Conservation (phyloP, 495 filamentous ascomycete species). For the Penicillium samsonianum region DNA sequence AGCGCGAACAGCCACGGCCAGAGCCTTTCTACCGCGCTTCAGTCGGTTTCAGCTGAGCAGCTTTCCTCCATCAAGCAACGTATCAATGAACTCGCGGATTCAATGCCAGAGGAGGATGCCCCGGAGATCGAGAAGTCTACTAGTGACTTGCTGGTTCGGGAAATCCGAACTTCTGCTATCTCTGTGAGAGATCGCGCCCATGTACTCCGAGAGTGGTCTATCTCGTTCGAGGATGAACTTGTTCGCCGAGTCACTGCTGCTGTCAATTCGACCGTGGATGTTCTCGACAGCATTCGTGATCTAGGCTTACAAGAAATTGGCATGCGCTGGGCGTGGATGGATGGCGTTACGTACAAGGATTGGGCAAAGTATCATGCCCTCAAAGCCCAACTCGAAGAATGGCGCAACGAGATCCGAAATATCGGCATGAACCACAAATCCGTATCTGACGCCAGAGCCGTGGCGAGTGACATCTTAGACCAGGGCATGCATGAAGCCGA, state of each 20-base stretch:
- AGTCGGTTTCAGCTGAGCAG: constrained; percentile 62
- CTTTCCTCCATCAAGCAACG: constrained; percentile 64
- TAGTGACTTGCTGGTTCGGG: constrained; percentile 61
- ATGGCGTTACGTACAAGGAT: constrained; percentile 91
- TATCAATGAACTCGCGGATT: constrained; percentile 63
- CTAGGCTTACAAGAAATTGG: constrained; percentile 92
- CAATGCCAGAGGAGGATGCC: constrained; percentile 52
- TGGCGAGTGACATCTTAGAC: constrained; percentile 68
- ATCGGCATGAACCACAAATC: constrained; percentile 72
- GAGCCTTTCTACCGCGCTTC: constrained; percentile 66
- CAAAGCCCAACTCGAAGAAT: constrained; percentile 79
- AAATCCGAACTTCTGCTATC: constrained; percentile 72
- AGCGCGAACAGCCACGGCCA: constrained; percentile 65
- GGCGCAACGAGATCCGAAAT: constrained; percentile 75
- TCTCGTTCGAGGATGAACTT: constrained; percentile 70
- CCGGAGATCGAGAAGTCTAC: constrained; percentile 57
- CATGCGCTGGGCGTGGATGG: constrained; percentile 97
- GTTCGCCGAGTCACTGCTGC: constrained; percentile 68
- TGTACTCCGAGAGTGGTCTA: constrained; percentile 75
- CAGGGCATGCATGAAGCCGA: constrained; percentile 80
- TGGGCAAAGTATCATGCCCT: constrained; percentile 90
- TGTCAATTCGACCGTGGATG: constrained; percentile 76
- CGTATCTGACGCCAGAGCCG: constrained; percentile 66
- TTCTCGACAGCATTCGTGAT: constrained; percentile 82
- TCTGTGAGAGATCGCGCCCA: constrained; percentile 80